These are phyloP conservation scores for Wakefieldia striispora DNA, from an alignment of 768 basidiomycete genomes.

Conservation along the genomic window DNA sequence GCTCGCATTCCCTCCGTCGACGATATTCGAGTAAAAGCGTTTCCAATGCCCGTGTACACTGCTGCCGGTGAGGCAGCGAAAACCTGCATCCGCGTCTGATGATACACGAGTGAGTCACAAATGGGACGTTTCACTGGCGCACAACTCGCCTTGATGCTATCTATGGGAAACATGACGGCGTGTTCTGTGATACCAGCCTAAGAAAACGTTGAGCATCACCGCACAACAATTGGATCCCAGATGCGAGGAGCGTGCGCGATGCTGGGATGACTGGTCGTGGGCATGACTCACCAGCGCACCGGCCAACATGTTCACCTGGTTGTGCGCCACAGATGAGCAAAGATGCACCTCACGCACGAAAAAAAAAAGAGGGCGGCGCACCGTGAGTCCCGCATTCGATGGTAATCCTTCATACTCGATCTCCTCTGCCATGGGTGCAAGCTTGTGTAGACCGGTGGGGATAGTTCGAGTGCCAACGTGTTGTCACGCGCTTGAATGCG, in stretches of 20 bases:
- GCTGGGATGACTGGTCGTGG: background rate
- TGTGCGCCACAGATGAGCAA: conserved; percentile 9
- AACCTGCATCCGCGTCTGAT: conserved; percentile 98
- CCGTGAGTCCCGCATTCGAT: conserved; percentile 75
- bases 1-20: conserved; percentile 90
- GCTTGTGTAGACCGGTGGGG: conserved; percentile 1
- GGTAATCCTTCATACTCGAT: conserved; percentile 69
- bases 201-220: conserved; percentile 15
- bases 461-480: conserved; percentile 6
- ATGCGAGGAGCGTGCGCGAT: conserved; percentile 2
- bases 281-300: conserved; percentile 79
- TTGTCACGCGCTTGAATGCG: conserved; percentile 5
- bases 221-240: background rate
- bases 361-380: conserved; percentile 26
- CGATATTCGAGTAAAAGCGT: conserved; percentile 89
- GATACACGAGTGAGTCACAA: conserved; percentile 2
- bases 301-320: conserved; percentile 93
- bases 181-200: conserved; percentile 99
- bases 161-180: conserved; percentile 97
- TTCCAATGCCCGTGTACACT: conserved; percentile 85
- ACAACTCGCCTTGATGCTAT: conserved; percentile 89
- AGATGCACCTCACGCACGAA: conserved; percentile 11
- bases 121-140: background rate
- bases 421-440: conserved; percentile 38
- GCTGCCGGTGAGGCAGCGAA: conserved; percentile 83